These are phyloP conservation scores for Solanum pimpinellifolium DNA, from an alignment of 257 asterid genomes.

Conservation along the genomic window DNA sequence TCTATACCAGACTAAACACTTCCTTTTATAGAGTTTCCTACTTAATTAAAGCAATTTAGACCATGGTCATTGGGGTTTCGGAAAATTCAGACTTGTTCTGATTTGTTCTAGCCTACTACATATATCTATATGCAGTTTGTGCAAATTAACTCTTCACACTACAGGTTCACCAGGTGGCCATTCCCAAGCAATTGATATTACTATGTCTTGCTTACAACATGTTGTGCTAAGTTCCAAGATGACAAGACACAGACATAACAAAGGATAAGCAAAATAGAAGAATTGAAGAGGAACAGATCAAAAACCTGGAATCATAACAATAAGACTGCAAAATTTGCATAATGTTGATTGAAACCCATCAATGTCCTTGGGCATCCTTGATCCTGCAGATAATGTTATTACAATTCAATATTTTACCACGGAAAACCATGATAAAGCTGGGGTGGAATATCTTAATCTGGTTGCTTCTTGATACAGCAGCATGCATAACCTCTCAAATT, in stretches of 20 bases:
- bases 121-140: neutral
- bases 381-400: constrained; percentile 28
- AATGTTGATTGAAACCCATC: constrained; percentile 31
- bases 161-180: neutral
- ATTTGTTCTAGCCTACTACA: neutral
- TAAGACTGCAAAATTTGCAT: constrained; percentile 68
- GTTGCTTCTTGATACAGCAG: neutral
- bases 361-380: constrained; percentile 29
- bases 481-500: neutral
- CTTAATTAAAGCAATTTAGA: neutral
- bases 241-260: neutral
- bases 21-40: neutral
- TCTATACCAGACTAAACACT: neutral
- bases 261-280: neutral
- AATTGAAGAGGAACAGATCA: neutral
- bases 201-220: neutral
- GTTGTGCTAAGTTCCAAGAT: neutral
- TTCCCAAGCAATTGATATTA: neutral
- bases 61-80: neutral
- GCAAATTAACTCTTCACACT: neutral
- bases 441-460: neutral
- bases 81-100: neutral
- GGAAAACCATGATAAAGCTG: neutral
- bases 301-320: constrained; percentile 71
- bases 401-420: constrained; percentile 3